Base-by-base conservation (phyloP, 2,329 filamentous ascomycete genomes). In the Beauveria brongniartii region DNA sequence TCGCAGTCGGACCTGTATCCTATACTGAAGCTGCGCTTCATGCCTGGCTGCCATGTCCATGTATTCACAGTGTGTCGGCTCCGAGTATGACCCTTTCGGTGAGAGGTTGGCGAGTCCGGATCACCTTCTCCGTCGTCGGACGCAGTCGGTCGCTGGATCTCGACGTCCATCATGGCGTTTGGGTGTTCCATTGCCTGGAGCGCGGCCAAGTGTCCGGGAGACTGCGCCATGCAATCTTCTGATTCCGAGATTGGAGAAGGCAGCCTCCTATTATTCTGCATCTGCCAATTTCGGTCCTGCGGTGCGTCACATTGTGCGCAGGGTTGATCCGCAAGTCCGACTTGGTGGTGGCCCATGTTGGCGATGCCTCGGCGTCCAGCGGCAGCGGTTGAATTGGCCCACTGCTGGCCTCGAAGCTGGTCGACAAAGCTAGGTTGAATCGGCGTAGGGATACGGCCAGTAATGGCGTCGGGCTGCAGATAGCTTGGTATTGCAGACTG, bases 1-100 rank as follows among this genome's bases (percentile, higher is more conserved):
- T 91, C 88, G 70, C 89, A 92, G 72, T 91, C 89, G 14, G 86
- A 81, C 64, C 89, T 79, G 74, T 88, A 92, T 55, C 89, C 89
- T 83, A 92, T 91, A 67, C 87, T 89, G 71, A 92, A 88, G 63
- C 82, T 85, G 70, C 83, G 84, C 74, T 88, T 89, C 81, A 84
- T 85, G 65, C 83, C 82, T 0, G 82, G 82, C 63, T 85, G 81
- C 68, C 78, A 76, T 2, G 83, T 85, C 83, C 82, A 85, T 61
- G 77, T 79, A 68, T 84, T 83, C 61, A 85, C 72, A 0, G 83
- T 85, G 66, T 86, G 83, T 59, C 80, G 80, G 65, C 80, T 84
- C 57, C 83, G 78, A 14, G 78, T 79, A 67, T 86, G 83, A 12
- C 83, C 82, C 67, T 78, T 80, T 41, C 80, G 75, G 6, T 77